Conservation (phyloP, 2,329 filamentous ascomycete species). For the Paecilomyces sp. region DNA sequence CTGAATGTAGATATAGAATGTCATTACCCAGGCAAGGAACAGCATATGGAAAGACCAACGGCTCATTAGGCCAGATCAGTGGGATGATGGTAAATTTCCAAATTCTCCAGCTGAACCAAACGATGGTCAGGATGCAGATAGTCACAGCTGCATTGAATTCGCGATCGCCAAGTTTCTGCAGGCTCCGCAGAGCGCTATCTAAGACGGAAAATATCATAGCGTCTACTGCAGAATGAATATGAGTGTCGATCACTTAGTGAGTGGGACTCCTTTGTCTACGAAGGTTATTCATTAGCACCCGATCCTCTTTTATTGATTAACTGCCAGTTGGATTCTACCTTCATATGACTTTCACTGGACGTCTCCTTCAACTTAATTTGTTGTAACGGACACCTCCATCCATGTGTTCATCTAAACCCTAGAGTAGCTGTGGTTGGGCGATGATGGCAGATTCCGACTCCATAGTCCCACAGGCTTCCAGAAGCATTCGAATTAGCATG, state of each 20-base stretch:
- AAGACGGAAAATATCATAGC: neutral
- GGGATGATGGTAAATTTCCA: neutral
- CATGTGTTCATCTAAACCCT: neutral
- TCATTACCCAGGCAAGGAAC: neutral
- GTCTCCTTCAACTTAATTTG: neutral
- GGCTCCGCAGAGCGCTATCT: neutral
- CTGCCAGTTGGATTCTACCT: neutral
- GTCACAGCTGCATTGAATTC: neutral
- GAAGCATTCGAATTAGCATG: neutral
- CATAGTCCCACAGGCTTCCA: neutral
- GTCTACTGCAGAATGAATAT: neutral
- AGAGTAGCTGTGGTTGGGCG: neutral
- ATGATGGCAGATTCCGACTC: neutral
- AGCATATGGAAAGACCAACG: neutral
- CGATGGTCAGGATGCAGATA: neutral
- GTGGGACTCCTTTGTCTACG: neutral
- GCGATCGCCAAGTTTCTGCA: neutral
- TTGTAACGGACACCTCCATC: neutral
- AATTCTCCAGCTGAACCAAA: neutral
- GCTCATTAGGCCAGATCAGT: neutral
- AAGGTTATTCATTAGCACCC: neutral
- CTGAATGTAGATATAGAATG: neutral
- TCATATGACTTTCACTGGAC: neutral
- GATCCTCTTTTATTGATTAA: neutral
- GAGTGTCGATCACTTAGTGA: neutral